These are phyloP conservation scores for Xylariaceae sp. DNA, from an alignment of 2,329 filamentous ascomycete genomes.

Conservation along the genomic window DNA sequence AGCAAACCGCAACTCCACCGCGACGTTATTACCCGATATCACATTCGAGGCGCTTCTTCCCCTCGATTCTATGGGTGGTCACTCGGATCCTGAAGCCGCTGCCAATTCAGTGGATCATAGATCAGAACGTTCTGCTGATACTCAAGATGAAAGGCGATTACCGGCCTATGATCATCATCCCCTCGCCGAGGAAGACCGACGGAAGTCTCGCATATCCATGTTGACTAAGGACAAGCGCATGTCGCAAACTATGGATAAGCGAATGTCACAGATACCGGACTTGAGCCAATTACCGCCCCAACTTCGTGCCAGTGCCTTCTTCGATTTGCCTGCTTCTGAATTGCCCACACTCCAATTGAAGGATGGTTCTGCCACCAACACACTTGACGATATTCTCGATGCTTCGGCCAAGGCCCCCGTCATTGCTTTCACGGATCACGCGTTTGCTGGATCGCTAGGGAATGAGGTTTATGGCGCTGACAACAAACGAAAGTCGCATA, in stretches of 20 bases:
- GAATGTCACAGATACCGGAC: constrained; percentile 34
- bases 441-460: constrained; percentile 72
- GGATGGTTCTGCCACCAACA: constrained; percentile 80
- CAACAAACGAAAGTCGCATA: constrained; percentile 46
- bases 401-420: constrained; percentile 86
- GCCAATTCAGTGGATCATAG: neutral
- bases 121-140: constrained; percentile 1
- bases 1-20: constrained; percentile 31
- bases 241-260: neutral
- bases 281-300: constrained; percentile 69
- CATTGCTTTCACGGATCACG: constrained; percentile 85
- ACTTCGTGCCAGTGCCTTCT: constrained; percentile 85
- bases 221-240: constrained; percentile 9
- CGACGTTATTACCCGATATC: constrained; percentile 29
- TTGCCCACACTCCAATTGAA: constrained; percentile 53
- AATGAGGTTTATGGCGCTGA: constrained; percentile 67
- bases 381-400: constrained; percentile 86
- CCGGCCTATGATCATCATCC: constrained; percentile 9
- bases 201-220: neutral
- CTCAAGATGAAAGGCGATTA: constrained; percentile 7
- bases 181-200: neutral
- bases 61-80: constrained; percentile 20
- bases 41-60: constrained; percentile 27
- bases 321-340: constrained; percentile 61
- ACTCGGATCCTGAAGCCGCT: constrained; percentile 1